A percentile compares a stretch with the other conserved stretches of the same genome.
Evolutionary conservation across 257 asterid species (phyloP).

Genomic region (Gentiana straminea): DNA sequence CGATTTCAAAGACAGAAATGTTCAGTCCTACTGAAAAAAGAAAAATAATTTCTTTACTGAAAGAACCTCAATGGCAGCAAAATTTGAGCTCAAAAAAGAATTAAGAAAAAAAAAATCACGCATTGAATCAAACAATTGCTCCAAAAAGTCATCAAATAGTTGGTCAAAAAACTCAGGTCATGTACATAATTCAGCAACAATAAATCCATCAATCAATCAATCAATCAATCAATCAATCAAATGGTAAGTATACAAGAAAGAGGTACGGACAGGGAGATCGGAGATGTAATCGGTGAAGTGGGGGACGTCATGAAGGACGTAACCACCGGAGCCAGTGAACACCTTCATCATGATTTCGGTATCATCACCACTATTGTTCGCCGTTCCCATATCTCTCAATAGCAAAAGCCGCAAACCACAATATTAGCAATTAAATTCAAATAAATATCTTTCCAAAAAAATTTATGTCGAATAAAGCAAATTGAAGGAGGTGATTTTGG

Average conservation of each 20-base stretch:
- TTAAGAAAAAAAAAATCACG: too few species aligned
- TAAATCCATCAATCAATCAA: not conserved
- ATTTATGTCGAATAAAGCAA: too few species aligned
- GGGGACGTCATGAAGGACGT: conserved; percentile 88
- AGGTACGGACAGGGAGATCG: conserved; percentile 47
- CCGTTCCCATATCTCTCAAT: conserved; percentile 5
- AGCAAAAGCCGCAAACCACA: not conserved
- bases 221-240: not conserved
- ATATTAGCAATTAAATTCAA: too few species aligned
- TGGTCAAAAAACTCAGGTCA: not conserved
- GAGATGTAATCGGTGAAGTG: conserved; percentile 75
- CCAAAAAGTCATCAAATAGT: not conserved
- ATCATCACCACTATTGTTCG: conserved; percentile 23
- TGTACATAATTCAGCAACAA: not conserved
- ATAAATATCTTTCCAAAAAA: too few species aligned
- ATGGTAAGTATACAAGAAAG: not conserved
- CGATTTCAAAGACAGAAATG: not conserved
- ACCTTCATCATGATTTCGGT: conserved; percentile 55
- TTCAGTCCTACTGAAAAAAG: not conserved
- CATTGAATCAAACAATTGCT: not conserved
- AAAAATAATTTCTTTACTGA: not conserved
- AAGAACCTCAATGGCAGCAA: too few species aligned
- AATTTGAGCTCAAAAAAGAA: too few species aligned
- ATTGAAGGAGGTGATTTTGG: too few species aligned
- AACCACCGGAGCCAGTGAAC: conserved; percentile 55